phyloP scores from a whole-genome alignment of 441 rosid genomes.

The Pelargonium fulgidum region DNA sequence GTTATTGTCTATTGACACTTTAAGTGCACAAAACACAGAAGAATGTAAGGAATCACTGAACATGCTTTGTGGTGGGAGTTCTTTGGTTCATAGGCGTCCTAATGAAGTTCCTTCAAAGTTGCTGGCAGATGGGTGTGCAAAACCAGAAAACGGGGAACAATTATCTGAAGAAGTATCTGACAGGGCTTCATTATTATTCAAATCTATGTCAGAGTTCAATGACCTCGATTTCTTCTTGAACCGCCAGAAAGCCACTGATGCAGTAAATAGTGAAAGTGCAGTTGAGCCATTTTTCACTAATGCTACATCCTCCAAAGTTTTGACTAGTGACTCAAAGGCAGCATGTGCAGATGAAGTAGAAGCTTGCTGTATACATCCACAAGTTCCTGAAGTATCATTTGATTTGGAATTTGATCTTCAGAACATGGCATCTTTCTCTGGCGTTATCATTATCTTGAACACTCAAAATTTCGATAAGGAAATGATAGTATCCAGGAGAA shows the following conservation, averaged over 20 bases:
- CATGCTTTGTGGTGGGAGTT: slow-evolving; percentile 29
- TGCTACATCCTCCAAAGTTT: slow-evolving; percentile 29
- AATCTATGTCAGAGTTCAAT: slow-evolving; percentile 64
- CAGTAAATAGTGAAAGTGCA: slow-evolving; percentile 30
- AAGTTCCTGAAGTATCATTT: slow-evolving; percentile 26
- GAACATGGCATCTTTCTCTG: slow-evolving; percentile 31
- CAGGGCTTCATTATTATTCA: slow-evolving; percentile 46
- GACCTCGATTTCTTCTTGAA: slow-evolving; percentile 87
- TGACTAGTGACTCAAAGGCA: slow-evolving; percentile 23
- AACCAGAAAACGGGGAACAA: slow-evolving; percentile 29
- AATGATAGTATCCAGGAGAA: slow-evolving; percentile 80
- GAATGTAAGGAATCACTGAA: slow-evolving; percentile 36
- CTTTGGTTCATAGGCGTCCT: slow-evolving; percentile 24
- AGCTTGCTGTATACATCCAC: slow-evolving; percentile 30
- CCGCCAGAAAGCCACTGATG: slow-evolving; percentile 47
- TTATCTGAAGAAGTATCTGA: slow-evolving; percentile 33
- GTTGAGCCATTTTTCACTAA: slow-evolving; percentile 21
- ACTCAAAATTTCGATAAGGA: slow-evolving; percentile 66
- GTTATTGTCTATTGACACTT: slow-evolving; percentile 43
- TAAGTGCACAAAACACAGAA: slow-evolving; percentile 30
- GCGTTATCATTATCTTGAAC: slow-evolving; percentile 57
- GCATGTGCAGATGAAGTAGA: slow-evolving; percentile 30
- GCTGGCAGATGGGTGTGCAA: slow-evolving; percentile 21
- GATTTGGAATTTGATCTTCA: slow-evolving; percentile 35
- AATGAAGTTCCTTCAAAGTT: slow-evolving; percentile 27